Evolutionary conservation across 148 eudicot species (phyloP).

Genomic region (Arbutus unedo): DNA sequence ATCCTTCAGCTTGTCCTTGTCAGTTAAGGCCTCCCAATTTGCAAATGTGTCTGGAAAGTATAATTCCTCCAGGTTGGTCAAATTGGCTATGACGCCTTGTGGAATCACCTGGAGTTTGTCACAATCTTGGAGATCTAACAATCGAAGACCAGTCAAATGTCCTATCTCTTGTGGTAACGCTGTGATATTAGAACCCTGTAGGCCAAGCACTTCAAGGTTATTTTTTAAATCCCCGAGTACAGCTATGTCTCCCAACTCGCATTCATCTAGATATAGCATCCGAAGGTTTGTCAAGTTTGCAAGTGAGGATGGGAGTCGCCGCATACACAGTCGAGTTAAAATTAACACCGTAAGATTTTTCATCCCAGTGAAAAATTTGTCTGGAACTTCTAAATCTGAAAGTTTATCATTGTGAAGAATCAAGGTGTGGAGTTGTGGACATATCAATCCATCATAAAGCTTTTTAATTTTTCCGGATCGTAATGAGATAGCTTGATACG

Average conservation of each 20-base stretch:
- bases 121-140: slow-evolving; percentile 10
- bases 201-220: not conserved
- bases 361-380: no score
- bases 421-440: no score
- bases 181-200: not conserved
- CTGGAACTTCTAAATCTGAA: no score
- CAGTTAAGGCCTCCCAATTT: not conserved
- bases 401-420: no score
- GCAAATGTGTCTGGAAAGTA: not conserved
- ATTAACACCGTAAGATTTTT: not conserved
- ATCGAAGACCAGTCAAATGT: not conserved
- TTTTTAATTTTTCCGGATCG: not conserved
- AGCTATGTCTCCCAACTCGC: not conserved
- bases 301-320: not conserved
- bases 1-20: not conserved
- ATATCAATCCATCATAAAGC: not conserved
- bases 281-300: not conserved
- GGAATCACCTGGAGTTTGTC: slow-evolving; percentile 6
- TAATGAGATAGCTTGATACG: not conserved
- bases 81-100: not conserved
- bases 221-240: not conserved
- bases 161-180: slow-evolving; percentile 3
- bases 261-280: not conserved
- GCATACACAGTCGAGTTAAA: not conserved
- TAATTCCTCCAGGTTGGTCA: not conserved